Conservation (phyloP, 176 grass and related monocot species). For the Paspalum notatum region DNA sequence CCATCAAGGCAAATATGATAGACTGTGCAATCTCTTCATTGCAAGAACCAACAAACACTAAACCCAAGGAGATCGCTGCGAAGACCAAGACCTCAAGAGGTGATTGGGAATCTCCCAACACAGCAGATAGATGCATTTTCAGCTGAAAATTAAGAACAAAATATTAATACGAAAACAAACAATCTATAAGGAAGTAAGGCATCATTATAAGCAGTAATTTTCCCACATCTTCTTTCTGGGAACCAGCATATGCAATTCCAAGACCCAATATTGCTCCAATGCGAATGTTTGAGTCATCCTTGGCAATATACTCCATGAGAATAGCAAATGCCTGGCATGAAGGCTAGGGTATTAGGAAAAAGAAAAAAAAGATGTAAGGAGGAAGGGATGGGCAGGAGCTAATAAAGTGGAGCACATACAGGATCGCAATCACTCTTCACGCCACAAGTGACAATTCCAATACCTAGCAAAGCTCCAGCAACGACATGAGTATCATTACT, state of each 20-base stretch:
- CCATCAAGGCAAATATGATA: slow-evolving; percentile 93
- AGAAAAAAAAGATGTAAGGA: background rate
- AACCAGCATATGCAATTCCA: slow-evolving; percentile 95
- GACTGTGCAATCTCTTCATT: slow-evolving; percentile 97
- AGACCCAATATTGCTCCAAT: slow-evolving; percentile 96
- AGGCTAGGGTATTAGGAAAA: slow-evolving; percentile 6
- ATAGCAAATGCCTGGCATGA: slow-evolving; percentile 78
- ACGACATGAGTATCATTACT: slow-evolving; percentile 92
- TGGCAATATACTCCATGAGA: slow-evolving; percentile 89
- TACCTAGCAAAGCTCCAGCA: slow-evolving; percentile 92
- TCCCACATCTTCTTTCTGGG: slow-evolving; percentile 88
- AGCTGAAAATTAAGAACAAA: slow-evolving; percentile 56
- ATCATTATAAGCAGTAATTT: background rate
- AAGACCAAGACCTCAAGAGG: slow-evolving; percentile 91
- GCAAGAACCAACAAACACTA: slow-evolving; percentile 96
- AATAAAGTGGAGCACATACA: slow-evolving; percentile 52
- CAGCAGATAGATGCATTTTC: slow-evolving; percentile 64
- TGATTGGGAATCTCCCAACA: slow-evolving; percentile 80
- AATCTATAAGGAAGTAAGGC: slow-evolving; percentile 6
- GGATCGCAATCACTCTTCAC: slow-evolving; percentile 98
- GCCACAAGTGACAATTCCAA: slow-evolving; percentile 87
- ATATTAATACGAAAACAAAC: slow-evolving; percentile 34
- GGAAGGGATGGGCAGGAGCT: background rate
- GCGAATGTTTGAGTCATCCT: slow-evolving; percentile 81
- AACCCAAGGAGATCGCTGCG: slow-evolving; percentile 80